Evolutionary conservation across 306 rosid genomes (phyloP), one percentile per base, ranked within the genome.

Genomic region (Boehmeria nivea): DNA sequence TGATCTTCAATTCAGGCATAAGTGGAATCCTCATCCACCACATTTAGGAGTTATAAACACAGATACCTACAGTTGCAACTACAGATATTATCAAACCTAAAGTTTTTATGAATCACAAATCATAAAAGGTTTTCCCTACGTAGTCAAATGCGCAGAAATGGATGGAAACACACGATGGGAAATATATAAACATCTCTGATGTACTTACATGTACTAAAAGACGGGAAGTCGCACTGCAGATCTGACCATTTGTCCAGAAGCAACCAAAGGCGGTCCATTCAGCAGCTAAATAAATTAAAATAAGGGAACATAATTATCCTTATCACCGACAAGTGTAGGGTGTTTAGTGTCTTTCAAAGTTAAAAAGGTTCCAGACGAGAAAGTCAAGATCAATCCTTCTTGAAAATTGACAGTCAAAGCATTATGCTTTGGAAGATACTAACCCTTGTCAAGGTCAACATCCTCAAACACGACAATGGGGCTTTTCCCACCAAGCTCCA

Each of bases 181-280:
- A 40, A 72, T 58, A 26, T n/a, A 36, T 62, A 17, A 1, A 58
- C 33, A 25, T 36, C 1, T 16, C 45, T 27, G 66, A 39, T 54
- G 49, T 52, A 79, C 94, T 73, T 78, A 87, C 98, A 43, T 87
- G 98, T 62, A 91, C 57, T 71, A 91, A 72, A 62, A 91, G 89
- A 38, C 99, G 96, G 57, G 99, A 91, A 55, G 99, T 91, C 67
- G 99, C 99, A 77, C 96, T 91, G 85, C 99, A 91, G 58, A 91
- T 91, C 82, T 91, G 99, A 71, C 99, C 99, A 71, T 91, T 91
- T 59, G 96, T 84, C 96, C 99, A 87, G 77, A 91, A 91, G 87
- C 86, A 71, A 60, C 99, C 99, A 60, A 87, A 91, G 49, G 62
- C 43, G 14, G 95, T 62, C 99, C 99, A 91, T 75, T 91, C 99